These are phyloP conservation scores for Multifurca ochricompacta DNA, from an alignment of 768 basidiomycete species.

Conservation along the genomic window DNA sequence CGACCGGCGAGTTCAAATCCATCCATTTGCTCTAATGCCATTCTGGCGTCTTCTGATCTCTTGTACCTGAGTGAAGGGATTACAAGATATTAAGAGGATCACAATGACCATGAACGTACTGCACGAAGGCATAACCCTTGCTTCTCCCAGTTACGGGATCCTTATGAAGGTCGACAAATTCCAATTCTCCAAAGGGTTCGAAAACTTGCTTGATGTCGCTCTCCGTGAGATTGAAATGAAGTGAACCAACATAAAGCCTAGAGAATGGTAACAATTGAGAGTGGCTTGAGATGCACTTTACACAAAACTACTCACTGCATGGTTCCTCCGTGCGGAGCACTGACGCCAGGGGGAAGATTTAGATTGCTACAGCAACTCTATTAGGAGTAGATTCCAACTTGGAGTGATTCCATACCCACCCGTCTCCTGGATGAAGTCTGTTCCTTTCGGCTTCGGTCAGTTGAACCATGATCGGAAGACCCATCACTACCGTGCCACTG, in stretches of 20 bases:
- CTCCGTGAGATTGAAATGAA: conserved; percentile 95
- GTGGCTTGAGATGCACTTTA: conserved; percentile 19
- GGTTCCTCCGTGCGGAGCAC: conserved; percentile 56
- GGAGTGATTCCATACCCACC: conserved; percentile 39
- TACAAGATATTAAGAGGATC: background rate
- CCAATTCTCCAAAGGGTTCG: conserved; percentile 96
- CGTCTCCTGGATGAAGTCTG: conserved; percentile 79
- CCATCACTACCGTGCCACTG: conserved; percentile 95
- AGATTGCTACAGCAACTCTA: conserved; percentile 44
- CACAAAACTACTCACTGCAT: conserved; percentile 61
- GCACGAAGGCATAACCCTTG: conserved; percentile 97
- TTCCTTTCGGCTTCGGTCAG: conserved; percentile 96
- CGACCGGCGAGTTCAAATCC: conserved; percentile 96
- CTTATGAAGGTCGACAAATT: conserved; percentile 96
- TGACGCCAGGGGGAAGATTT: conserved; percentile 79
- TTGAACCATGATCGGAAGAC: conserved; percentile 93
- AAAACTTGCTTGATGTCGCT: conserved; percentile 99
- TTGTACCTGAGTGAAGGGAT: conserved; percentile 53
- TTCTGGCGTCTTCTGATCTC: conserved; percentile 86
- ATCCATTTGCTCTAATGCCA: conserved; percentile 98
- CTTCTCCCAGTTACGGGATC: conserved; percentile 92
- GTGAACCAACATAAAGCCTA: conserved; percentile 93
- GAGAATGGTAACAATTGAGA: conserved; percentile 11
- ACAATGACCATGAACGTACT: conserved; percentile 43
- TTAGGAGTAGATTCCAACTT: conserved; percentile 11